A percentile compares a stretch with the other conserved stretches of the same genome.
phyloP scores from a whole-genome alignment of 495 filamentous ascomycete genomes.

The Daldinia loculata region DNA sequence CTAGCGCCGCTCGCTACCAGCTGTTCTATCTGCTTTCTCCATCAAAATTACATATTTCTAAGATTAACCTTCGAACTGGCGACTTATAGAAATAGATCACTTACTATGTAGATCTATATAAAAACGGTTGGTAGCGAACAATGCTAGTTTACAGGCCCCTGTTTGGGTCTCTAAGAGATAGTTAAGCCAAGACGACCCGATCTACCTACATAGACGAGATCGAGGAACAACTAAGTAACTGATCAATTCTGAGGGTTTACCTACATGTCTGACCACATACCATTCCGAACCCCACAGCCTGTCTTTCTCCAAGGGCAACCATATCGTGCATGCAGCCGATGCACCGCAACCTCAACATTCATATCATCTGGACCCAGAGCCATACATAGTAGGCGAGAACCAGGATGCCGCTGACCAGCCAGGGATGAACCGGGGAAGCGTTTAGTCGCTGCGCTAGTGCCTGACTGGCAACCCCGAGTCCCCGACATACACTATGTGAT shows the following conservation, averaged over 20 bases:
- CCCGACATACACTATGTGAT: background rate
- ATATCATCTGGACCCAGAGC: background rate
- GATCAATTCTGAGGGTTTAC: background rate
- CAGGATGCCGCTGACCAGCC: constrained; percentile 12
- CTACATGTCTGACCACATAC: background rate
- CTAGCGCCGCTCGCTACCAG: too few relatives aligned
- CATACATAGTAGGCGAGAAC: background rate
- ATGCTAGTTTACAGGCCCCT: too few relatives aligned
- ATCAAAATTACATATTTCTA: too few relatives aligned
- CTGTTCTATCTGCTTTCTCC: too few relatives aligned
- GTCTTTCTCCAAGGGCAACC: constrained; percentile 4
- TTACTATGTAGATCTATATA: too few relatives aligned
- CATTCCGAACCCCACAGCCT: background rate
- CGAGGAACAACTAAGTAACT: background rate
- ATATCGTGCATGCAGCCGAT: constrained; percentile 12
- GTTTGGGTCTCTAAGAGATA: too few relatives aligned
- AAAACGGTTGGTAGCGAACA: too few relatives aligned
- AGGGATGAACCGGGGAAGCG: constrained; percentile 24
- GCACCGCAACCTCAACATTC: constrained; percentile 1
- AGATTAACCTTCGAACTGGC: too few relatives aligned
- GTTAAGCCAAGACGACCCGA: background rate
- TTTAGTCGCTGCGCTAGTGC: constrained; percentile 24
- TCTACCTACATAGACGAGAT: background rate
- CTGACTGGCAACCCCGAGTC: background rate
- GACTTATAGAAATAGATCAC: too few relatives aligned